Evolutionary conservation across 306 rosid genomes (phyloP).

Genomic region (Prinsepia uniflora): DNA sequence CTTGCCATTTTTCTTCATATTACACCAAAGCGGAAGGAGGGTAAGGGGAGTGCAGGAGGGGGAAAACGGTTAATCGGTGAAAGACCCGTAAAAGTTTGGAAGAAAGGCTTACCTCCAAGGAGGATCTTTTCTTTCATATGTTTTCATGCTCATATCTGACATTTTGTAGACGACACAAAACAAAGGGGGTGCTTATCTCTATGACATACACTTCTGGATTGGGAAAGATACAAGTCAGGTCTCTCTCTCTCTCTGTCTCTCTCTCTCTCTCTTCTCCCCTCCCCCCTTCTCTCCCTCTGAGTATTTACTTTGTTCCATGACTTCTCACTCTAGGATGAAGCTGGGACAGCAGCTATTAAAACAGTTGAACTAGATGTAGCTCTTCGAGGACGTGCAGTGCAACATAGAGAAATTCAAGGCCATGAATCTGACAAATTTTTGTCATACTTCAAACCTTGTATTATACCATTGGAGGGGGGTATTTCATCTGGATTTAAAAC

Average conservation of each 20-base stretch:
- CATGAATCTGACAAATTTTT: conserved; percentile 95
- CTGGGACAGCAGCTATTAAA: conserved; percentile 96
- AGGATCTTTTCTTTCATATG: conserved; percentile 1
- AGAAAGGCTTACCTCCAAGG: not conserved
- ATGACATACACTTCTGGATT: conserved; percentile 96
- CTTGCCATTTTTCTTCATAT: not conserved
- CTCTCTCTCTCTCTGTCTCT: conserved; percentile 5
- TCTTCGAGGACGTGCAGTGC: conserved; percentile 99
- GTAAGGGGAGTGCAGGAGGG: not conserved
- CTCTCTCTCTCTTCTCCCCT: too few relatives aligned
- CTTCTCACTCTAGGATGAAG: conserved; percentile 70
- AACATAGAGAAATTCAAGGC: conserved; percentile 92
- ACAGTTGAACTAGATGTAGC: conserved; percentile 85
- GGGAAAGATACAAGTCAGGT: conserved; percentile 99
- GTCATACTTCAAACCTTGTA: conserved; percentile 96
- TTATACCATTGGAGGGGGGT: conserved; percentile 95
- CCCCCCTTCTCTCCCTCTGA: too few relatives aligned
- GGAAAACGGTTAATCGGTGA: not conserved
- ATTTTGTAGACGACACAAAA: conserved; percentile 78
- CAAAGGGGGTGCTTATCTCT: conserved; percentile 77
- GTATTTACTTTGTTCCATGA: conserved; percentile 5
- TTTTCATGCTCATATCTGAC: conserved; percentile 18
- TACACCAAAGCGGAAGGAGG: conserved; percentile 8
- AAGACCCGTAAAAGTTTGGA: not conserved
- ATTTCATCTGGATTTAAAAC: conserved; percentile 74